Percentiles rank a stretch among this genome's conserved stretches.
Conservation (phyloP, 2,329 filamentous ascomycete species). For the Emergomyces pasteurianus region DNA sequence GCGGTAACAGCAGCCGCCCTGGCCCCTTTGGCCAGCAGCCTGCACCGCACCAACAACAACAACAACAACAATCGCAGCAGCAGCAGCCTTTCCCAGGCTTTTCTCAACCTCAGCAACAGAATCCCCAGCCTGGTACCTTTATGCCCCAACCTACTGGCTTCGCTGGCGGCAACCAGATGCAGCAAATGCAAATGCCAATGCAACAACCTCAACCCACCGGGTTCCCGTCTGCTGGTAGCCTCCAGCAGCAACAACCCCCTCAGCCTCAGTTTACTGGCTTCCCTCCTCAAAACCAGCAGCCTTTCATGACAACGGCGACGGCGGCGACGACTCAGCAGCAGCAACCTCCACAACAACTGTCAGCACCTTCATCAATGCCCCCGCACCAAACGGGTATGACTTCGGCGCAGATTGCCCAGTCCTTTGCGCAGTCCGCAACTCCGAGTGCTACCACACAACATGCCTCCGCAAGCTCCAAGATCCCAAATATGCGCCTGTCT, state of each 20-base stretch:
- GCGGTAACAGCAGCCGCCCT: conserved; percentile 62
- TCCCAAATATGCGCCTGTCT: conserved; percentile 85
- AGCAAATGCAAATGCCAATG: conserved; percentile 17
- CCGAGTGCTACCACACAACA: conserved; percentile 48
- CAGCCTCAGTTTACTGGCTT: conserved; percentile 51
- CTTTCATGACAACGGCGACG: conserved; percentile 24
- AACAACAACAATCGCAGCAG: conserved; percentile 35
- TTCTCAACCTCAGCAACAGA: conserved; percentile 34
- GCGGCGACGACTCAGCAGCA: conserved; percentile 18
- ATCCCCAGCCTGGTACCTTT: conserved; percentile 26
- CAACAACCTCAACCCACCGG: conserved; percentile 61
- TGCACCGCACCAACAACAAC: conserved; percentile 36
- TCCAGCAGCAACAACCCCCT: conserved; percentile 35
- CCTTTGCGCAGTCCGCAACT: conserved; percentile 44
- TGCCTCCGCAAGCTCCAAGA: conserved; percentile 53
- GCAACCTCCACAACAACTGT: conserved; percentile 16
- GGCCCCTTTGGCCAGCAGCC: conserved; percentile 49
- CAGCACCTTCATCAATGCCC: conserved; percentile 42
- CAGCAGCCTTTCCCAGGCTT: conserved; percentile 22
- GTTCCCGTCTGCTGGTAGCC: conserved; percentile 33
- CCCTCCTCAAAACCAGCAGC: conserved; percentile 38
- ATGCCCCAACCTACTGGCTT: not conserved
- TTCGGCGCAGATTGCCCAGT: conserved; percentile 52
- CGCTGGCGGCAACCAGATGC: not conserved
- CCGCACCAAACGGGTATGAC: conserved; percentile 37